These are phyloP conservation scores for Podaxis sp. DNA, from an alignment of 768 basidiomycete genomes.

Conservation along the genomic window DNA sequence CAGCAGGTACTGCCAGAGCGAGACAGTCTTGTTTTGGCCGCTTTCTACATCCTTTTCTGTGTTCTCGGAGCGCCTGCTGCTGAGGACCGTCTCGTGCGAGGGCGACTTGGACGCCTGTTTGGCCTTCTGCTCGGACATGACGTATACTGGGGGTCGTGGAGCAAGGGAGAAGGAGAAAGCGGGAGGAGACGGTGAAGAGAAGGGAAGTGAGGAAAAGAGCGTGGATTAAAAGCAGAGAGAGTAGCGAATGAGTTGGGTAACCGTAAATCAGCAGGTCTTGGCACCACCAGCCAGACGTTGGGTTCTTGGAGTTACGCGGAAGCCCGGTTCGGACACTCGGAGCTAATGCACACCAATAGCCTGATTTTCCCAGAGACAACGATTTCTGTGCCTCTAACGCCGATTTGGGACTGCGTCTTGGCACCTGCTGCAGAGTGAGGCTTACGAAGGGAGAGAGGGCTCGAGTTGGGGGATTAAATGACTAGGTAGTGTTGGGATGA, in stretches of 20 bases:
- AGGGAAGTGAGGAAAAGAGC: background rate
- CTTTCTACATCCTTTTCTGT: constrained; percentile 5
- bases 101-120: background rate
- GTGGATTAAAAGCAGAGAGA: background rate
- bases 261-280: background rate
- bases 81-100: background rate
- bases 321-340: constrained; percentile 12
- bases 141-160: background rate
- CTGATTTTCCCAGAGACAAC: background rate
- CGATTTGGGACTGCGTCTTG: background rate
- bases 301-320: constrained; percentile 5
- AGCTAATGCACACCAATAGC: background rate
- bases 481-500: background rate
- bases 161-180: background rate
- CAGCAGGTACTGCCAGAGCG: constrained; percentile 36
- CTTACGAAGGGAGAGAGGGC: background rate
- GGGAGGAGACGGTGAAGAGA: background rate
- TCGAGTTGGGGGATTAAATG: background rate
- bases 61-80: background rate
- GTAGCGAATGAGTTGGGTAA: background rate
- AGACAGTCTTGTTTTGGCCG: constrained; percentile 14
- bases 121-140: background rate
- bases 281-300: background rate
- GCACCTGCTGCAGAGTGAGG: background rate
- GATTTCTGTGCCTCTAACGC: background rate